Percentiles rank a stretch among this genome's conserved stretches.
Evolutionary conservation across 139 green algal species (phyloP).

Genomic region (Axilococcus clingmanii): DNA sequence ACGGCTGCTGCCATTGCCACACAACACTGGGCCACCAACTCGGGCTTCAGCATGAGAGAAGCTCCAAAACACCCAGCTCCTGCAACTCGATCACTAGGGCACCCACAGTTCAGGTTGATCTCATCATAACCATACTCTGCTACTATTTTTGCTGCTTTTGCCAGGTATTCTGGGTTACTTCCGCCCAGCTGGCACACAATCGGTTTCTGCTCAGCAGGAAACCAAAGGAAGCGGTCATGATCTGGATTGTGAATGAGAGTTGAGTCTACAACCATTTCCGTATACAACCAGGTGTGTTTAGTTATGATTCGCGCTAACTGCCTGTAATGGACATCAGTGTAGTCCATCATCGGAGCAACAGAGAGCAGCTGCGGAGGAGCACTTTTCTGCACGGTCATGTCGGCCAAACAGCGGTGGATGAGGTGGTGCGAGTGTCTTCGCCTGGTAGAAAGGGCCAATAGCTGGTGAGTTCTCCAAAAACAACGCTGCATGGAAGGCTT

Average conservation of each 20-base stretch:
- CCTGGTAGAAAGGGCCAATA: too few species aligned
- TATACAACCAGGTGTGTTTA: constrained; percentile 73
- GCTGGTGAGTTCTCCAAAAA: too few species aligned
- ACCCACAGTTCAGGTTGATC: constrained; percentile 95
- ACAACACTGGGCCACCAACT: constrained; percentile 64
- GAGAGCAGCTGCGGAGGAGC: constrained; percentile 41
- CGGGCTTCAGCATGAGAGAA: constrained; percentile 70
- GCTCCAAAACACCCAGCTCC: constrained; percentile 88
- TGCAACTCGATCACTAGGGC: constrained; percentile 78
- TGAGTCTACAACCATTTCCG: constrained; percentile 90
- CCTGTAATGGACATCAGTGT: constrained; percentile 81
- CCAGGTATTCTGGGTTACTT: constrained; percentile 59
- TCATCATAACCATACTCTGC: constrained; percentile 75
- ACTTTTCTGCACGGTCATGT: too few species aligned
- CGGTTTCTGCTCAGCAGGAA: constrained; percentile 77
- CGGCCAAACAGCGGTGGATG: too few species aligned
- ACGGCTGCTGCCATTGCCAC: constrained; percentile 37
- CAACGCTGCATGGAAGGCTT: too few species aligned
- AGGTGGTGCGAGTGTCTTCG: too few species aligned
- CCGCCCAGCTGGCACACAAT: constrained; percentile 86
- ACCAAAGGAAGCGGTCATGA: constrained; percentile 61
- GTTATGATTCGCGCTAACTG: constrained; percentile 74
- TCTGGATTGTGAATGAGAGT: constrained; percentile 67
- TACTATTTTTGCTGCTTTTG: constrained; percentile 45
- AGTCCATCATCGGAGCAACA: constrained; percentile 88